Evolutionary conservation across 192 early-diverging fungal genomes (phyloP).

Genomic region (Rhizophagus sp.): DNA sequence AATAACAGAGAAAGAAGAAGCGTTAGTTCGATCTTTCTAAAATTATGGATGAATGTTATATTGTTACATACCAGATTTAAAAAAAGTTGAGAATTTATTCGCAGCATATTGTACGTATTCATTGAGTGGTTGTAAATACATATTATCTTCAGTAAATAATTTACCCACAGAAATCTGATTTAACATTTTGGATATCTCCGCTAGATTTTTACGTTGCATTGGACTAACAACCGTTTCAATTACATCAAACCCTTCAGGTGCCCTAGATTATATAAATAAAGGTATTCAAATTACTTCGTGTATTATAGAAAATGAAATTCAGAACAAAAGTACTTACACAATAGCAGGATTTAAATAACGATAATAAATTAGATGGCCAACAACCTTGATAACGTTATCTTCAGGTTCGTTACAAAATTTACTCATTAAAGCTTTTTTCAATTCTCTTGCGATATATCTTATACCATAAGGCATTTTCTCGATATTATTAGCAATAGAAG

Average conservation of each 20-base stretch:
- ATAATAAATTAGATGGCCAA: conserved; percentile 97
- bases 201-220: conserved; percentile 94
- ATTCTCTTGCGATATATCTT: conserved; percentile 91
- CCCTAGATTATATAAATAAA: conserved; percentile 46
- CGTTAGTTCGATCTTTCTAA: background rate
- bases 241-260: conserved; percentile 96
- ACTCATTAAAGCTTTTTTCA: conserved; percentile 70
- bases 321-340: conserved; percentile 54
- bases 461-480: conserved; percentile 94
- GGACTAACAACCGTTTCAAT: conserved; percentile 84
- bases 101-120: conserved; percentile 78
- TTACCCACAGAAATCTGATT: conserved; percentile 94
- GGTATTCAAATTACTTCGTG: too few relatives aligned
- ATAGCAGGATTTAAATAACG: conserved; percentile 99
- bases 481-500: conserved; percentile 75
- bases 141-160: conserved; percentile 68
- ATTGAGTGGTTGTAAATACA: conserved; percentile 74
- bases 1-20: background rate
- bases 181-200: conserved; percentile 92
- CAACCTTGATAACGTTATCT: conserved; percentile 79
- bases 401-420: conserved; percentile 85
- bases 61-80: conserved; percentile 66
- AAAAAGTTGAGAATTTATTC: conserved; percentile 80
- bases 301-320: too few relatives aligned
- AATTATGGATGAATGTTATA: background rate